phyloP scores from a whole-genome alignment of 2,329 filamentous ascomycete species.

The Thermochaetoides dissita region DNA sequence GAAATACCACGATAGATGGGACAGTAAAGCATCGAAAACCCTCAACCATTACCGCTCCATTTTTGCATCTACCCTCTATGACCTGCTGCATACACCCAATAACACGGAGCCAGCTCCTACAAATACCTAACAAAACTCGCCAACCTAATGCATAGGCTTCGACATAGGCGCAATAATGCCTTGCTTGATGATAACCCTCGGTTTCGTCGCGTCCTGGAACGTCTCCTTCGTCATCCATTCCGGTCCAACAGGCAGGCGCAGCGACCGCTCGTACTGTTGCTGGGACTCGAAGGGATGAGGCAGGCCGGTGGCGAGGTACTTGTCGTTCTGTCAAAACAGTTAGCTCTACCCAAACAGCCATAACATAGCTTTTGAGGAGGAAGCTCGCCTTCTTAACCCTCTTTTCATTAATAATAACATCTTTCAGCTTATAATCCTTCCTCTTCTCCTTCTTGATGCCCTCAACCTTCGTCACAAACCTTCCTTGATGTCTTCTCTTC shows the following conservation, averaged over 20 bases:
- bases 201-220: constrained; percentile 80
- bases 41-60: no score
- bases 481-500: constrained; percentile 47
- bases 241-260: constrained; percentile 75
- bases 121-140: not conserved
- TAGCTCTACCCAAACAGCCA: no score
- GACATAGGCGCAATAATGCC: constrained; percentile 80
- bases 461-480: constrained; percentile 51
- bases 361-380: no score
- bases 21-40: no score
- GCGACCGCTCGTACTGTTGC: constrained; percentile 78
- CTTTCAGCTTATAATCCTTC: constrained; percentile 67
- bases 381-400: constrained; percentile 62
- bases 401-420: constrained; percentile 89
- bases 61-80: no score
- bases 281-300: constrained; percentile 82
- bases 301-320: constrained; percentile 70
- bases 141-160: constrained; percentile 42
- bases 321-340: constrained; percentile 47
- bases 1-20: no score
- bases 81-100: no score
- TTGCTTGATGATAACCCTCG: constrained; percentile 78
- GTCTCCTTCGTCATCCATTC: constrained; percentile 97
- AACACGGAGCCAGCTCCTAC: not conserved
- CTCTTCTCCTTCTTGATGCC: constrained; percentile 65